Evolutionary conservation across 2,329 filamentous ascomycete species (phyloP), one percentile per base, ranked within the genome.

Genomic region (Magnaporthiopsis poae): DNA sequence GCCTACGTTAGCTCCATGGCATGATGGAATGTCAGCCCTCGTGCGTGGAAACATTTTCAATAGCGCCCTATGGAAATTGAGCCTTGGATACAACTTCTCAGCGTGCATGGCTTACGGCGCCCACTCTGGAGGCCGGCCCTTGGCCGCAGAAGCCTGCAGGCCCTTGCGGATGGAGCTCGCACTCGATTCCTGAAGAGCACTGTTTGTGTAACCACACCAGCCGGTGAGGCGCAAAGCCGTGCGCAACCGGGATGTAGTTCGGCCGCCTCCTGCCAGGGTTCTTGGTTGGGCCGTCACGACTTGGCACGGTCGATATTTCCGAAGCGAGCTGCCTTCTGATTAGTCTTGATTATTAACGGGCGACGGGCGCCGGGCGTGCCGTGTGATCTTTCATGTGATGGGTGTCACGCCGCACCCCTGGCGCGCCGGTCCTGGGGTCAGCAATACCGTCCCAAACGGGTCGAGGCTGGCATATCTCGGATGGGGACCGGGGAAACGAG

Each of bases 301-400:
- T 56, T 56, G 46, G 46, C 46, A 56, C 46, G n/a, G 46, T n/a
- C 46, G 46, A 56, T 56, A 56, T 56, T 56, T 11, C 46, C 46
- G 46, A 56, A 56, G 46, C 46, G n/a, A 25, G 46, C 46, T n/a
- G 46, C 21, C 46, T 25, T 9, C n/a, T 25, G 46, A 56, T 56
- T 56, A 25, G 18, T 25, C 18, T 56, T 25, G 46, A 56, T 56
- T 56, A 56, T 56, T 56, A 11, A 56, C 46, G 31, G 31, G 31
- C 5, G n/a, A 18, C 5, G 39, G 15, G 13, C 21, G 46, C 21
- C 21, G n/a, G 21, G n/a, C 46, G 9, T 56, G 46, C 46, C 29
- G 61, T 62, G 61, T 62, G 61, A 62, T 62, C 27, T 62, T 62
- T 62, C 61, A 62, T 62, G 61, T 62, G 61, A 62, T 33, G 21